These are phyloP conservation scores for Nidula microcarpa DNA, from an alignment of 768 basidiomycete genomes.

Conservation along the genomic window DNA sequence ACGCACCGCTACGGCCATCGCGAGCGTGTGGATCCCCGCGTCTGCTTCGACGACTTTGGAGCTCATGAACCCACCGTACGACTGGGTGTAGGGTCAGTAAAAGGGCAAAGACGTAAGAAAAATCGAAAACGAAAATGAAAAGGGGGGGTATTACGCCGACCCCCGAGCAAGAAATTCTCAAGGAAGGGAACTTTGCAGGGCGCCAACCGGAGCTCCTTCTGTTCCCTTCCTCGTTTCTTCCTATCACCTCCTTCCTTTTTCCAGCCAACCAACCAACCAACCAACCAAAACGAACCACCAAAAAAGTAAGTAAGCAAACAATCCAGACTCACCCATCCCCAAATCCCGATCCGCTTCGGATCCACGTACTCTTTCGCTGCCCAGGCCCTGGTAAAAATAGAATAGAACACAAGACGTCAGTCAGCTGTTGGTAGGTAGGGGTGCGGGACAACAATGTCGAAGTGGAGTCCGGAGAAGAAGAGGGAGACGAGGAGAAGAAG, in stretches of 20 bases:
- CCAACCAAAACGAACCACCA: background rate
- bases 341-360: constrained; percentile 83
- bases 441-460: too few relatives aligned
- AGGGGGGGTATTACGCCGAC: too few relatives aligned
- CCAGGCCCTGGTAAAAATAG: constrained; percentile 55
- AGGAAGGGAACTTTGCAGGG: too few relatives aligned
- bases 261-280: too few relatives aligned
- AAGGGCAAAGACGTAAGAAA: background rate
- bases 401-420: too few relatives aligned
- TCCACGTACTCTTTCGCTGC: constrained; percentile 88
- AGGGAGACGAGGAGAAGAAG: too few relatives aligned
- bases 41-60: constrained; percentile 89
- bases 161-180: too few relatives aligned
- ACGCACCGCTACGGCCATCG: constrained; percentile 87
- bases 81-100: constrained; percentile 40
- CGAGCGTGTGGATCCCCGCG: constrained; percentile 85
- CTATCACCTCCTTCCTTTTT: too few relatives aligned
- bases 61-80: constrained; percentile 95
- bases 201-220: too few relatives aligned
- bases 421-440: too few relatives aligned
- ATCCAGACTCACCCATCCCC: constrained; percentile 84
- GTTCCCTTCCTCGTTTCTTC: background rate
- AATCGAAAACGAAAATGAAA: background rate
- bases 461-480: too few relatives aligned
- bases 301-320: background rate